Evolutionary conservation across 2,329 filamentous ascomycete genomes (phyloP).

Genomic region (Colletotrichum salicis): DNA sequence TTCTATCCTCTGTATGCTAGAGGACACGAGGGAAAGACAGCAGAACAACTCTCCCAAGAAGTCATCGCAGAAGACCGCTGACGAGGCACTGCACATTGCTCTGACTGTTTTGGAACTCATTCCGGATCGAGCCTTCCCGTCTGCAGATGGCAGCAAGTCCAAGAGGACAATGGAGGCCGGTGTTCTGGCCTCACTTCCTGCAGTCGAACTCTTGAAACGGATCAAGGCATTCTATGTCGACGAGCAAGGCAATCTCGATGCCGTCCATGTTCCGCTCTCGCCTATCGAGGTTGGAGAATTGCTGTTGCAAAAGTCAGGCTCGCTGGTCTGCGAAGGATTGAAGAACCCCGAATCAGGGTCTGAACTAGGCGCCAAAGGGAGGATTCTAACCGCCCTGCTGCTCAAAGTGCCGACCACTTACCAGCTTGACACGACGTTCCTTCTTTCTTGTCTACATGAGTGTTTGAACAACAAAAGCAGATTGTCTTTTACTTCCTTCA

Average conservation of each 20-base stretch:
- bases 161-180: constrained; percentile 41
- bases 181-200: constrained; percentile 48
- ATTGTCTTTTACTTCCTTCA: constrained; percentile 65
- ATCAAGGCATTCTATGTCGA: constrained; percentile 75
- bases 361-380: constrained; percentile 67
- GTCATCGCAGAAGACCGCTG: constrained; percentile 42
- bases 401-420: constrained; percentile 60
- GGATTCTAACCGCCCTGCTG: constrained; percentile 68
- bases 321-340: constrained; percentile 60
- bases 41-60: constrained; percentile 38
- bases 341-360: constrained; percentile 51
- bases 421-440: constrained; percentile 54
- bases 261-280: constrained; percentile 68
- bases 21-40: constrained; percentile 59
- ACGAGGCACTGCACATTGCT: constrained; percentile 59
- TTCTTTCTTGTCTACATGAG: constrained; percentile 63
- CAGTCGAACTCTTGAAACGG: constrained; percentile 66
- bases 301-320: constrained; percentile 69
- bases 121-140: constrained; percentile 71
- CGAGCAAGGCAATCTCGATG: constrained; percentile 76
- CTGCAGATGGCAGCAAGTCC: constrained; percentile 35
- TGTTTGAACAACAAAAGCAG: constrained; percentile 52
- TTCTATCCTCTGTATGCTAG: constrained; percentile 70
- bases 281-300: constrained; percentile 67
- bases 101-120: constrained; percentile 70